Base-by-base conservation (phyloP, 1,139 yeast species). In the Magnusiomyces paraingens region DNA sequence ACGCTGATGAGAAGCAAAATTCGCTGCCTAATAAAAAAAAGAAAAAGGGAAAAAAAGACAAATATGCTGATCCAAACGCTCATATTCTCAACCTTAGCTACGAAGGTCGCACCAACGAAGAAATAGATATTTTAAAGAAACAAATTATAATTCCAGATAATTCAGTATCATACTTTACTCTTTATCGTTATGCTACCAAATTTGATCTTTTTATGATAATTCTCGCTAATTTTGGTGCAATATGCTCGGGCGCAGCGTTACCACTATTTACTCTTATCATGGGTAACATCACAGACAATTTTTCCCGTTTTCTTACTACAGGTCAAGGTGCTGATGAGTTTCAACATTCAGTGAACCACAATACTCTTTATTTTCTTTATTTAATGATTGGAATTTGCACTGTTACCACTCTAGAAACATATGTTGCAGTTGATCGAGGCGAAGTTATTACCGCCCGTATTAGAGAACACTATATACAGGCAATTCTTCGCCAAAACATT, bases 371-470 rank as follows among this genome's bases (percentile, higher is more conserved):
- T 57, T 72, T 70, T 53, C 62, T 72, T 42, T 72, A 72, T 57
- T 64, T 72, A 36, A 75, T 74, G 29, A 57, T 72, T 15, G 76
- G 67, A n/a, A 68, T 70, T 38, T 61, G 69, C 22, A 68, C 65
- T 3, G 62, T 69, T 18, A 58, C 70, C 2, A 62, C 61, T 45
- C 38, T 69, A 14, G 70, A 68, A 56, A 70, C 75, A 1, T 68
- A 56, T 54, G 58, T 72, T 46, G 69, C 69, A 43, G 73, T 73
- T 14, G 69, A 70, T 52, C 65, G 72, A 14, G 77, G 78, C 41
- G 78, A 74, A 58, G 67, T 71, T 14, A 57, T 73, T 44, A 65
- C 78, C 1, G 70, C 73, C 11, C 63, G 76, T 26, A 72, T 73
- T 60, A 69, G 78, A 50, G 66, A 69, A 51, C 63, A 64, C 50